Evolutionary conservation across 2,329 filamentous ascomycete species (phyloP), one percentile per base, ranked within the genome.

Genomic region (Epichloe aotearoae): DNA sequence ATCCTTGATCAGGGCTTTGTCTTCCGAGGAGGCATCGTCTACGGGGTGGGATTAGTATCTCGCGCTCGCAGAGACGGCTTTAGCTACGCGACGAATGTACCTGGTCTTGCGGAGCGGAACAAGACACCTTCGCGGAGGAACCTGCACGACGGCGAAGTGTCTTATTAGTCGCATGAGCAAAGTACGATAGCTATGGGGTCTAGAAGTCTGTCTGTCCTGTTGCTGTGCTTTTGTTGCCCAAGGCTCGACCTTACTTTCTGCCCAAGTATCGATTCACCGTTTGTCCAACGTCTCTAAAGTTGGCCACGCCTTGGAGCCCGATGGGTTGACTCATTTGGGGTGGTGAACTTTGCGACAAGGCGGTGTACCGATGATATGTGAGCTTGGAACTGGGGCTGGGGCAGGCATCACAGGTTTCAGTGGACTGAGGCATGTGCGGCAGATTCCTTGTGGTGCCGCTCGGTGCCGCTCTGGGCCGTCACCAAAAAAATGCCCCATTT

Each of bases 211-310:
- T 39, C 38, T 39, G 38, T 17, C 17, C 38, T 26, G 17, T 17
- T 42, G 19, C 19, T 42, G 12, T 14, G 19, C 7, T 30, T 2
- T 10, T 33, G 43, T 2, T 6, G 10, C 7, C 2, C 14, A 17
- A 23, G 17, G 26, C 15, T 12, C 20, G 39, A 11, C 6, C 49
- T 26, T 69, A 82, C 82, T 72, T 75, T 55, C 70, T 69, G 23
- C 74, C 74, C 4, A 79, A 64, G 54, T 75, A 75, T 26, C 67
- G 61, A 58, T 89, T 89, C 57, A 88, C 72, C 0, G 79, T 81
- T 55, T 73, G 69, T 40, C 82, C 85, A 42, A 90, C 82, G 71
- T 91, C 86, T 52, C 87, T 80, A 62, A 90, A 88, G 64, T 91
- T 91, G 58, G 83, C 68, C 47, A 90, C 58, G 6, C 55, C 56